Base-by-base conservation (phyloP, 371 early-diverging fungal species). In the Chytridium lagenaria region DNA sequence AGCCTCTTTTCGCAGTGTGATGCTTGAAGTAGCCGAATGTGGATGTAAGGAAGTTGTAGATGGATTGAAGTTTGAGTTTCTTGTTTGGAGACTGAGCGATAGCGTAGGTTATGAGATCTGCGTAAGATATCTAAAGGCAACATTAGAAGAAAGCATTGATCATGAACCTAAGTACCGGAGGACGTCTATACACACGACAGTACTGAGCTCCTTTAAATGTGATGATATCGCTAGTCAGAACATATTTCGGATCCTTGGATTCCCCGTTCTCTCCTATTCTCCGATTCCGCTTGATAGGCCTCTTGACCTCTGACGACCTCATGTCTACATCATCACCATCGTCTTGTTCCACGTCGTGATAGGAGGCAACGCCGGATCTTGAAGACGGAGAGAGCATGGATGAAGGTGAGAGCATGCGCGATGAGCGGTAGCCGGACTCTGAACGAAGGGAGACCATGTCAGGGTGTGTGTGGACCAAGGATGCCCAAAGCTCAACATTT, bases 81-180 rank as follows among this genome's bases (percentile, higher is more conserved):
- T 59, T 66, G n/a, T 50, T 1, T 3, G 39, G 49, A 10, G 68
- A 40, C 71, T 76, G 76, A 2, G 71, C 68, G 36, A 76, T 66
- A 16, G 76, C 76, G 59, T 76, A 76, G 16, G 76, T 71, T n/a
- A 76, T 76, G n/a, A 76, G 61, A 59, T 76, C 76, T 1, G 76
- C 76, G 63, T 76, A 76, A 16, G 76, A 76, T 15, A 71, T 37
- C 76, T 75, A 38, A 16, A 12, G 23, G 28, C 15, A 10, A 31
- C 10, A 7, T n/a, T 10, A n/a, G 16, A 10, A n/a, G 57, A 28
- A 22, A 10, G 28, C 10, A 28, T 57, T 10, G n/a, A 57, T 7
- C n/a, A 22, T 7, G 57, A 15, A 28, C 15, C 28, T n/a, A n/a
- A n/a, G 44, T 26, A 75, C 75, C 10, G 76, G 76, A 10, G 76